A percentile compares a stretch with the other conserved stretches of the same genome.
These are phyloP conservation scores for Guadua angustifolia DNA, from an alignment of 176 grass and related monocot species.

Conservation along the genomic window DNA sequence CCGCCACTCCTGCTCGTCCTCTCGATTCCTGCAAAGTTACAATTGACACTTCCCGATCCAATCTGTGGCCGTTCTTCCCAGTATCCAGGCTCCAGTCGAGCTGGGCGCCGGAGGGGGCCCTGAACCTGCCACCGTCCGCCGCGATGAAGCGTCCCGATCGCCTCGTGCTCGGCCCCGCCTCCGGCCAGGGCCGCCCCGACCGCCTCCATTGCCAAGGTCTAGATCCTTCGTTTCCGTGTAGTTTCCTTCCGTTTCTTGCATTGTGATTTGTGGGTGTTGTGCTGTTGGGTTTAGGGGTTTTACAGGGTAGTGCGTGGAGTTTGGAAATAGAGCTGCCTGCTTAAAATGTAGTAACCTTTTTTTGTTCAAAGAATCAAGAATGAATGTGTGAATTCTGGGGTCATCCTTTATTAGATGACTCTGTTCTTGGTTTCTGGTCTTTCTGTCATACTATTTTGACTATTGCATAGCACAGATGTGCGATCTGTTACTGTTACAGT, in stretches of 20 bases:
- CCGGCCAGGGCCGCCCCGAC: slow-evolving; percentile 66
- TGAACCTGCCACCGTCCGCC: neutral
- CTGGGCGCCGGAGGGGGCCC: slow-evolving; percentile 41
- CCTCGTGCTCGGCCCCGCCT: slow-evolving; percentile 61
- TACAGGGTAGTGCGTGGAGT: neutral
- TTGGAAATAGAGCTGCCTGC: neutral
- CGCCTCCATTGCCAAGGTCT: slow-evolving; percentile 79
- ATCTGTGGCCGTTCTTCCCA: slow-evolving; percentile 41
- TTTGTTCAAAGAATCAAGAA: neutral
- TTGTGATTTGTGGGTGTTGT: neutral
- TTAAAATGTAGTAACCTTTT: neutral
- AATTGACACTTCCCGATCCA: slow-evolving; percentile 21
- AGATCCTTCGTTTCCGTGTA: neutral
- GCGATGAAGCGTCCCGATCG: slow-evolving; percentile 42
- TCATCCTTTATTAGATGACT: neutral
- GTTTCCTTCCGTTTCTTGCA: neutral
- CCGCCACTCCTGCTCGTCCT: neutral
- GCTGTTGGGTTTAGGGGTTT: neutral
- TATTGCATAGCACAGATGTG: neutral
- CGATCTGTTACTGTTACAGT: neutral
- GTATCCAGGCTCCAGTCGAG: slow-evolving; percentile 60
- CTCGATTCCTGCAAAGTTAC: slow-evolving; percentile 8
- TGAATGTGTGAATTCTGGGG: neutral
- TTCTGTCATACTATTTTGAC: neutral
- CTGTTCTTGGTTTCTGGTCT: neutral